These are phyloP conservation scores for Acanthamoeba castellanii DNA, from an alignment of 208 protist genomes.

Conservation along the genomic window DNA sequence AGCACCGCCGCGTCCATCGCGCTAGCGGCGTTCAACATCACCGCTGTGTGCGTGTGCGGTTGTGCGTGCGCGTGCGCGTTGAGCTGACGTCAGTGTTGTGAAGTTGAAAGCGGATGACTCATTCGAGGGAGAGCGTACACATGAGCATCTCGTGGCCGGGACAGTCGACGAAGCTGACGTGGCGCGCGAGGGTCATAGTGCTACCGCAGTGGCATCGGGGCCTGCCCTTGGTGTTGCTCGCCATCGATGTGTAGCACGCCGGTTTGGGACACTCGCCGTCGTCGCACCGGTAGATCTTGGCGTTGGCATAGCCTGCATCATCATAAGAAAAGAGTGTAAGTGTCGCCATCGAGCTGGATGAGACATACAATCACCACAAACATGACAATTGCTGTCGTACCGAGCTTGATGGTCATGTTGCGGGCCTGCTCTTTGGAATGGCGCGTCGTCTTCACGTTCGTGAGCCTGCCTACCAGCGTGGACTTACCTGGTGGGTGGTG, in stretches of 20 bases:
- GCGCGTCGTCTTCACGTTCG: conserved; percentile 67
- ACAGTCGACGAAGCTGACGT: conserved; percentile 88
- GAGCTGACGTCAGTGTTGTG: too few species aligned
- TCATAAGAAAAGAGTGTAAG: too few species aligned
- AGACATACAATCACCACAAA: not conserved
- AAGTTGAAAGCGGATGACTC: too few species aligned
- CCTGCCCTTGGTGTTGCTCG: conserved; percentile 36
- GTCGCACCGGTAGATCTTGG: conserved; percentile 86
- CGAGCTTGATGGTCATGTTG: conserved; percentile 86
- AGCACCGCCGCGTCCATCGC: conserved; percentile 89
- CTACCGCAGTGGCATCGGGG: conserved; percentile 74
- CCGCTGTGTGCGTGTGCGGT: too few species aligned
- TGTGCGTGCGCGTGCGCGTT: too few species aligned
- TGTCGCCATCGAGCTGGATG: not conserved
- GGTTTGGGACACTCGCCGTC: conserved; percentile 78
- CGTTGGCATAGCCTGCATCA: conserved; percentile 85
- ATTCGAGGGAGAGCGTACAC: too few species aligned
- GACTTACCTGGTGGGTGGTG: conserved; percentile 78
- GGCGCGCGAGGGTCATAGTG: conserved; percentile 72
- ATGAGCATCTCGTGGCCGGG: conserved; percentile 88
- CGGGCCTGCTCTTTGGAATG: conserved; percentile 41
- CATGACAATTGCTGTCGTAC: not conserved
- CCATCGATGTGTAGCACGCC: conserved; percentile 76
- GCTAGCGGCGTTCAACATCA: conserved; percentile 87
- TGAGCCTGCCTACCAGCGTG: conserved; percentile 78